These are phyloP conservation scores for Cyberlindnera subsufficiens DNA, from an alignment of 805 yeast species.

Conservation along the genomic window DNA sequence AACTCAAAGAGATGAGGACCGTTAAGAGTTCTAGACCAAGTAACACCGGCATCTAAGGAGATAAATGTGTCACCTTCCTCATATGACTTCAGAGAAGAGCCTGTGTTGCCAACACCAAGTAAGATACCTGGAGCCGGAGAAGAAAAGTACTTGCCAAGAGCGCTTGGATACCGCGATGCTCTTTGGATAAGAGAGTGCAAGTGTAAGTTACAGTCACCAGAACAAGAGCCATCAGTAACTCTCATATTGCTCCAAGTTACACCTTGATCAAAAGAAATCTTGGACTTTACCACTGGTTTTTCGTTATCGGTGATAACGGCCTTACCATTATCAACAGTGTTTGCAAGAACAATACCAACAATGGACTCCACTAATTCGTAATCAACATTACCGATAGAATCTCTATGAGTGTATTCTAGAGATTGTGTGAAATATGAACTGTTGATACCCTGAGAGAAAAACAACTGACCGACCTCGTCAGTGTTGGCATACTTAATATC, in stretches of 20 bases:
- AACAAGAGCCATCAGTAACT: constrained; percentile 22
- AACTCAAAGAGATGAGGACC: constrained; percentile 49
- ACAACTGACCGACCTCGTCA: constrained; percentile 25
- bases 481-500: constrained; percentile 24
- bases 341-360: constrained; percentile 60
- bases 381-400: constrained; percentile 26
- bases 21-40: constrained; percentile 56
- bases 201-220: constrained; percentile 25
- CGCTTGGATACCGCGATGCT: constrained; percentile 13
- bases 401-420: constrained; percentile 35
- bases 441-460: constrained; percentile 35
- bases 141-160: constrained; percentile 28
- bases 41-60: constrained; percentile 72
- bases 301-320: constrained; percentile 7
- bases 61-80: constrained; percentile 45
- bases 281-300: constrained; percentile 19
- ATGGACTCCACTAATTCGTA: constrained; percentile 38
- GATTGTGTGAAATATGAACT: constrained; percentile 46
- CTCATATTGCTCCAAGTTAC: constrained; percentile 26
- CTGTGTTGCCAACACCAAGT: constrained; percentile 37
- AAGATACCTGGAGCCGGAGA: constrained; percentile 40
- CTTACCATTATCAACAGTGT: constrained; percentile 23
- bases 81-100: constrained; percentile 18
- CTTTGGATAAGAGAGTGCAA: constrained; percentile 30
- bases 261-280: constrained; percentile 35